Evolutionary conservation across 352 stramenopile species (phyloP).

Genomic region (Globisporangium cystogenes): DNA sequence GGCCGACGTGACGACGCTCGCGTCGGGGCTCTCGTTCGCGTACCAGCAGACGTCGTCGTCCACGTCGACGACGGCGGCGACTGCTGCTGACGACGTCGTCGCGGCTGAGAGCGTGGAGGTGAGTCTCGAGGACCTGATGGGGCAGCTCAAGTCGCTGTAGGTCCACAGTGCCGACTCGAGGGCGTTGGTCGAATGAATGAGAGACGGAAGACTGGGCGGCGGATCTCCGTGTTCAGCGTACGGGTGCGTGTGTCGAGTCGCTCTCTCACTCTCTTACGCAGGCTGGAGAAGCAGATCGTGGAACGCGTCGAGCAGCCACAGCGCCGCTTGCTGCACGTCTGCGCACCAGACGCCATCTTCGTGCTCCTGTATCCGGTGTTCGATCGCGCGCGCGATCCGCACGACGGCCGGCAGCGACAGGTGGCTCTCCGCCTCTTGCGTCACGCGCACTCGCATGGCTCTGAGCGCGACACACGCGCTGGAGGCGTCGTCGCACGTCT

Average conservation of each 20-base stretch:
- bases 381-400: constrained; percentile 28
- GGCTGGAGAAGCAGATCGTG: constrained; percentile 20
- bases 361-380: constrained; percentile 30
- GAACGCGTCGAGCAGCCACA: constrained; percentile 39
- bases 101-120: constrained; percentile 24
- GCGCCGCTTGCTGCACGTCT: constrained; percentile 22
- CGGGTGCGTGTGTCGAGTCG: neutral
- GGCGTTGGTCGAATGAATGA: neutral
- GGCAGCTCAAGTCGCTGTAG: constrained; percentile 70
- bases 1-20: constrained; percentile 19
- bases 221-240: no score
- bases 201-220: no score
- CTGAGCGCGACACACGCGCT: constrained; percentile 28
- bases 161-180: constrained; percentile 10
- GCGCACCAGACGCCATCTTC: constrained; percentile 28
- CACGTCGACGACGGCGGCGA: constrained; percentile 2
- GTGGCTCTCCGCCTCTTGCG: constrained; percentile 16
- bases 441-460: constrained; percentile 27
- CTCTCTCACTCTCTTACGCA: neutral
- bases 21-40: constrained; percentile 54
- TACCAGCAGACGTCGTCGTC: constrained; percentile 33
- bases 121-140: constrained; percentile 78
- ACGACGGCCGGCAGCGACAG: constrained; percentile 29
- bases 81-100: constrained; percentile 5
- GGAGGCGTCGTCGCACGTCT: constrained; percentile 24